Conservation (phyloP, 305 asterid genomes). For the Withania somnifera region DNA sequence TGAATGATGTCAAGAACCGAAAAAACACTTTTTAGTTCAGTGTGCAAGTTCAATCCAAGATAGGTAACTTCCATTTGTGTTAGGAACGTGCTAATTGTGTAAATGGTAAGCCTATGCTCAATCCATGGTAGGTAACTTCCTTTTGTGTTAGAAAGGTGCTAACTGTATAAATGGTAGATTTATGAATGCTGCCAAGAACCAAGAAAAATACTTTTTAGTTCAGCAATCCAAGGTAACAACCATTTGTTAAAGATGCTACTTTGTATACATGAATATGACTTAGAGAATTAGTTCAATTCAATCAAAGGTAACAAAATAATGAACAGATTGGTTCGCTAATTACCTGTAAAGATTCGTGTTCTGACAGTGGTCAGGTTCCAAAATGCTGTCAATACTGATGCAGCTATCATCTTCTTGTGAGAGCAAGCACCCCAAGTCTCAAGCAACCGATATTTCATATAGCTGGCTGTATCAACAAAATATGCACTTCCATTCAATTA, state of each 20-base stretch:
- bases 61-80: not conserved
- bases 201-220: not conserved
- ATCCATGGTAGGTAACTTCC: not conserved
- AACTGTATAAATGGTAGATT: conserved; percentile 12
- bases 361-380: conserved; percentile 75
- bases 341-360: conserved; percentile 78
- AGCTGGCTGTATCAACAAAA: conserved; percentile 27
- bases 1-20: no score
- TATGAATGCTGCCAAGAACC: conserved; percentile 50
- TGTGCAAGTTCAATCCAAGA: not conserved
- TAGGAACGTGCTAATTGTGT: not conserved
- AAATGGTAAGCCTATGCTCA: not conserved
- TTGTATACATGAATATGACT: not conserved
- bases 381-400: conserved; percentile 55
- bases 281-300: not conserved
- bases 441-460: conserved; percentile 25
- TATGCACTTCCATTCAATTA: not conserved
- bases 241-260: not conserved
- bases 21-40: not conserved
- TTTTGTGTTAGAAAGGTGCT: no score
- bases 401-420: conserved; percentile 64
- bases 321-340: not conserved
- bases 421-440: conserved; percentile 67
- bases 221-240: not conserved
- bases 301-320: not conserved